phyloP scores from a whole-genome alignment of 1,139 yeast species.

The Dujonia santamariae region DNA sequence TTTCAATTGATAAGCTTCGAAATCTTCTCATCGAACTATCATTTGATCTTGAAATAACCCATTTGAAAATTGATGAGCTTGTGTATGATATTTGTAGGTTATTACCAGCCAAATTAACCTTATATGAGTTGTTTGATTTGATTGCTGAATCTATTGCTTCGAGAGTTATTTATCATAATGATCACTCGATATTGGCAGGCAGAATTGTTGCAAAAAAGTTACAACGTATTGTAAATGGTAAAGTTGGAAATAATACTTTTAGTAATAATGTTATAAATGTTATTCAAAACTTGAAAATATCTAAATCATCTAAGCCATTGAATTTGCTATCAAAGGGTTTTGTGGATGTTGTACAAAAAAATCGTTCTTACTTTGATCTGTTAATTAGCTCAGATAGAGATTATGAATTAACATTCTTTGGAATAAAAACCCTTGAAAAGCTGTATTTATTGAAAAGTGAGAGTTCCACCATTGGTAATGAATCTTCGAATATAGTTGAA shows the following conservation, averaged over 20 bases:
- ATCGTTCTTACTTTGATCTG: conserved; percentile 32
- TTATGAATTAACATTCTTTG: conserved; percentile 45
- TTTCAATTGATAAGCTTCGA: conserved; percentile 12
- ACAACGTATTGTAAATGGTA: conserved; percentile 20
- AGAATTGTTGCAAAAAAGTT: conserved; percentile 35
- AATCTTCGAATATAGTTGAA: conserved; percentile 19
- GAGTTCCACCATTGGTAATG: conserved; percentile 16
- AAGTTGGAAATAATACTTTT: conserved; percentile 19
- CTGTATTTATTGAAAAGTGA: conserved; percentile 42
- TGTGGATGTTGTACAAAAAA: conserved; percentile 25
- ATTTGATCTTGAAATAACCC: conserved; percentile 16
- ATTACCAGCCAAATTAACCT: conserved; percentile 31
- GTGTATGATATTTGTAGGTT: conserved; percentile 21
- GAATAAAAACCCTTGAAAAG: conserved; percentile 49
- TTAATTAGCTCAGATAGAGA: conserved; percentile 39
- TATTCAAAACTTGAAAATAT: conserved; percentile 13
- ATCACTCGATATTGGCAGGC: conserved; percentile 47
- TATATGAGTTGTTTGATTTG: conserved; percentile 33
- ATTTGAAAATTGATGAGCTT: conserved; percentile 20
- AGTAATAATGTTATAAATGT: conserved; percentile 27
- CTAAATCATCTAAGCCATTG: conserved; percentile 13
- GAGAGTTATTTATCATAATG: conserved; percentile 43
- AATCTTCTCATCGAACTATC: conserved; percentile 15
- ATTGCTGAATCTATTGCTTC: conserved; percentile 46
- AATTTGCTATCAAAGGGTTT: conserved; percentile 24